These are phyloP conservation scores for Saccharomycopsis crataegensis DNA, from an alignment of 1,139 yeast species.

Conservation along the genomic window DNA sequence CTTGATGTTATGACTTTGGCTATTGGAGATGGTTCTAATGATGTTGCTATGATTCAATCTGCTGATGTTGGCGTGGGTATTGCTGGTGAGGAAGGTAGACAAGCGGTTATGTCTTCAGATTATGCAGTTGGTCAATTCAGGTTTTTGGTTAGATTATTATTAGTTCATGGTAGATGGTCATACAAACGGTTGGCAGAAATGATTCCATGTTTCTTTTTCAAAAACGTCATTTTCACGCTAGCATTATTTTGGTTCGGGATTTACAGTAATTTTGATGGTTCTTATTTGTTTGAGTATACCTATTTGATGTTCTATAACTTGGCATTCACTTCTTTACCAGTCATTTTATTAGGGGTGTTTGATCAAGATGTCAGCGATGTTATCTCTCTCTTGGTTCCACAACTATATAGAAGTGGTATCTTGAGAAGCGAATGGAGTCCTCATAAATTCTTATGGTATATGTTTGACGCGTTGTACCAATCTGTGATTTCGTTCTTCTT, in stretches of 20 bases:
- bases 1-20: conserved; percentile 85
- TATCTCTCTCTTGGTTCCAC: conserved; percentile 83
- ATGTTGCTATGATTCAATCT: conserved; percentile 97
- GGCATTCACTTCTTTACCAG: conserved; percentile 93
- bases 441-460: conserved; percentile 72
- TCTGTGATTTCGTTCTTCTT: conserved; percentile 79
- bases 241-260: conserved; percentile 93
- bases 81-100: conserved; percentile 97
- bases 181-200: conserved; percentile 86
- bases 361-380: conserved; percentile 90
- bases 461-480: conserved; percentile 85
- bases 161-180: conserved; percentile 97
- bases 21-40: conserved; percentile 97
- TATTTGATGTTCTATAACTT: conserved; percentile 86
- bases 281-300: conserved; percentile 88
- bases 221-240: conserved; percentile 81
- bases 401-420: conserved; percentile 80
- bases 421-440: conserved; percentile 75
- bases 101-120: conserved; percentile 97
- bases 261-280: conserved; percentile 78
- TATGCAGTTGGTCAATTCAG: conserved; percentile 95
- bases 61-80: conserved; percentile 98
- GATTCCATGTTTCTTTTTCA: conserved; percentile 91
- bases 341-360: conserved; percentile 79
- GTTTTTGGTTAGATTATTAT: conserved; percentile 63